A percentile compares a stretch with the other conserved stretches of the same genome.
Conservation (phyloP, 352 stramenopile species). For the Globisporangium rhizosaccharum region DNA sequence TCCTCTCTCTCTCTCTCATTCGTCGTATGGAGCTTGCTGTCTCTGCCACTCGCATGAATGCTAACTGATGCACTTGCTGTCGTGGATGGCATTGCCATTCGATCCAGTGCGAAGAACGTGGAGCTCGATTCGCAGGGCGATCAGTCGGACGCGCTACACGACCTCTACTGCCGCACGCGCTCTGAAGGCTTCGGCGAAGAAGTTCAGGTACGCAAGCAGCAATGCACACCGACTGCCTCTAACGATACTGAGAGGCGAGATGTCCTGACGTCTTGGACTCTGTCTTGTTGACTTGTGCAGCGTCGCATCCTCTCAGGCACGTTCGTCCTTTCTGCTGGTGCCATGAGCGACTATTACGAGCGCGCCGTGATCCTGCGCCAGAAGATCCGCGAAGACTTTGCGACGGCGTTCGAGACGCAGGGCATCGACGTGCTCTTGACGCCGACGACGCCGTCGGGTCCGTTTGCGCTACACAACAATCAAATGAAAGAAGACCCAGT, state of each 20-base stretch:
- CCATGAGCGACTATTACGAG: conserved; percentile 89
- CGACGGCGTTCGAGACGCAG: conserved; percentile 44
- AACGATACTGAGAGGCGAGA: background rate
- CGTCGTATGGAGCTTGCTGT: background rate
- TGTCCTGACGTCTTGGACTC: background rate
- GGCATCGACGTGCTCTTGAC: conserved; percentile 83
- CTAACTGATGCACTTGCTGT: background rate
- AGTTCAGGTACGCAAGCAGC: conserved; percentile 59
- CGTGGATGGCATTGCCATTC: background rate
- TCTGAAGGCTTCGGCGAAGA: conserved; percentile 89
- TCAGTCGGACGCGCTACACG: conserved; percentile 75
- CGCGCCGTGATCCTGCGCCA: conserved; percentile 75
- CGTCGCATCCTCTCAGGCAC: conserved; percentile 89
- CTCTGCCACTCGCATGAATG: background rate
- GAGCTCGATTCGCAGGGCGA: conserved; percentile 43
- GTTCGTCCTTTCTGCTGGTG: conserved; percentile 85
- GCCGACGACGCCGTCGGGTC: conserved; percentile 79
- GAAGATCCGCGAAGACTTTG: conserved; percentile 74
- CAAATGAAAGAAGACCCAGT: conserved; percentile 65
- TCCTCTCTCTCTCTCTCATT: background rate
- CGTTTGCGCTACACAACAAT: conserved; percentile 60
- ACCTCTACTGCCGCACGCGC: conserved; percentile 83
- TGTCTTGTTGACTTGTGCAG: conserved; percentile 17
- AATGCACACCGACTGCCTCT: background rate
- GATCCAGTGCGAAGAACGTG: conserved; percentile 43